A percentile compares a stretch with the other conserved stretches of the same genome.
Evolutionary conservation across 1,284 basidiomycete genomes (phyloP).

Genomic region (Tausonia pullulans): DNA sequence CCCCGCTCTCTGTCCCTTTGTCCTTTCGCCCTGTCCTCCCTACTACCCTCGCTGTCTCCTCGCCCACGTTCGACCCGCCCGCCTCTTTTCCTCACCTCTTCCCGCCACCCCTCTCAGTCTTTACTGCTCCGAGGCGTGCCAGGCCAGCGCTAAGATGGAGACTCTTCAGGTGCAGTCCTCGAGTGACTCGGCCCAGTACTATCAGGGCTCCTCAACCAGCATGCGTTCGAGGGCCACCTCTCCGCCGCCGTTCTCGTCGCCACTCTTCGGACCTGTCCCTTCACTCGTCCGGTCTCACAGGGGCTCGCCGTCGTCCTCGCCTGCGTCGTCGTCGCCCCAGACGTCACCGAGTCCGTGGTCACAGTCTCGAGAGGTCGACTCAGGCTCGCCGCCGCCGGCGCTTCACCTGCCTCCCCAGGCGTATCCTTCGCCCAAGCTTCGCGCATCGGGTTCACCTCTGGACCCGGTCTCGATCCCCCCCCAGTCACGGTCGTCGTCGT

Average conservation of each 20-base stretch:
- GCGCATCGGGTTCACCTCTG: not conserved
- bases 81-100: too few species aligned
- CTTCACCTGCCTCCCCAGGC: slow-evolving; percentile 13
- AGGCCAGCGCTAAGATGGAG: too few species aligned
- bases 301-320: slow-evolving; percentile 10
- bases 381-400: slow-evolving; percentile 13
- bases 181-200: too few species aligned
- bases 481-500: not conserved
- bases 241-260: slow-evolving; percentile 8
- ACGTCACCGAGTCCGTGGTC: slow-evolving; percentile 14
- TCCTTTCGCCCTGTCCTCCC: too few species aligned
- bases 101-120: too few species aligned
- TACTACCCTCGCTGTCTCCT: too few species aligned
- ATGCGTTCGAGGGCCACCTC: not conserved
- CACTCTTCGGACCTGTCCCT: slow-evolving; percentile 12
- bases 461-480: slow-evolving; percentile 12
- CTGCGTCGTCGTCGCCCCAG: slow-evolving; percentile 12
- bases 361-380: not conserved
- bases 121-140: too few species aligned
- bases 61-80: too few species aligned
- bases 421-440: slow-evolving; percentile 3
- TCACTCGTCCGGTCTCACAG: slow-evolving; percentile 5
- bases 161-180: too few species aligned
- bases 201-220: too few species aligned
- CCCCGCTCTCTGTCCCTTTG: too few species aligned